These are phyloP conservation scores for Suillus plorans DNA, from an alignment of 768 basidiomycete species.

Conservation along the genomic window DNA sequence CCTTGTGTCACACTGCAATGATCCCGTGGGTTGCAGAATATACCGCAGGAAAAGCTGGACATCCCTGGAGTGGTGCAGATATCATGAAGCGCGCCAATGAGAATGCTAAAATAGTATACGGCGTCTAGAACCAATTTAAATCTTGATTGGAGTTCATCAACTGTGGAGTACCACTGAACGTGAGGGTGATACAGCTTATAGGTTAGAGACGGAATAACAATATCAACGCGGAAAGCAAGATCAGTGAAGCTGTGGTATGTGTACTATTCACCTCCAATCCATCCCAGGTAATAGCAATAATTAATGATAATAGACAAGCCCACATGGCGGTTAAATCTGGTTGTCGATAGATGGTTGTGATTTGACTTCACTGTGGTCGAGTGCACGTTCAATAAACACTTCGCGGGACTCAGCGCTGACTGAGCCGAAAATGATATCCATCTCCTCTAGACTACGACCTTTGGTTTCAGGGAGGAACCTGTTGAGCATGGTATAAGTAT, in stretches of 20 bases:
- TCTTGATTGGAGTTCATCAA: neutral
- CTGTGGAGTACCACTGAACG: neutral
- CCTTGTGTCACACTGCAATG: slow-evolving; percentile 78
- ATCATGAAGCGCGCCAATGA: slow-evolving; percentile 63
- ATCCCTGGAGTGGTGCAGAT: slow-evolving; percentile 50
- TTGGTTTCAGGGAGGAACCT: slow-evolving; percentile 65
- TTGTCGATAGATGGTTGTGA: slow-evolving; percentile 7
- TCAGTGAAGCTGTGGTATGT: neutral
- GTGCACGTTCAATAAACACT: slow-evolving; percentile 44
- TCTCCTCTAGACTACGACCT: slow-evolving; percentile 53
- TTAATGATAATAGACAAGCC: neutral
- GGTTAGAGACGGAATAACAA: neutral
- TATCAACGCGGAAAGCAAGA: neutral
- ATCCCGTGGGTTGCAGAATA: slow-evolving; percentile 85
- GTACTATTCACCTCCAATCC: neutral
- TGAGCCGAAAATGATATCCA: slow-evolving; percentile 60
- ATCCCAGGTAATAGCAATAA: neutral
- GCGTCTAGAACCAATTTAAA: slow-evolving; percentile 22
- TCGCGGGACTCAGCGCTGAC: slow-evolving; percentile 54
- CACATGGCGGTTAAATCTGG: slow-evolving; percentile 11
- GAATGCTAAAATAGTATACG: slow-evolving; percentile 66
- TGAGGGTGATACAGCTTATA: neutral
- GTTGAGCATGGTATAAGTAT: slow-evolving; percentile 2
- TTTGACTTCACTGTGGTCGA: slow-evolving; percentile 9
- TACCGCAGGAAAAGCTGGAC: slow-evolving; percentile 48